Evolutionary conservation across 768 basidiomycete genomes (phyloP), one percentile per base, ranked within the genome.

Genomic region (Russula sp.): DNA sequence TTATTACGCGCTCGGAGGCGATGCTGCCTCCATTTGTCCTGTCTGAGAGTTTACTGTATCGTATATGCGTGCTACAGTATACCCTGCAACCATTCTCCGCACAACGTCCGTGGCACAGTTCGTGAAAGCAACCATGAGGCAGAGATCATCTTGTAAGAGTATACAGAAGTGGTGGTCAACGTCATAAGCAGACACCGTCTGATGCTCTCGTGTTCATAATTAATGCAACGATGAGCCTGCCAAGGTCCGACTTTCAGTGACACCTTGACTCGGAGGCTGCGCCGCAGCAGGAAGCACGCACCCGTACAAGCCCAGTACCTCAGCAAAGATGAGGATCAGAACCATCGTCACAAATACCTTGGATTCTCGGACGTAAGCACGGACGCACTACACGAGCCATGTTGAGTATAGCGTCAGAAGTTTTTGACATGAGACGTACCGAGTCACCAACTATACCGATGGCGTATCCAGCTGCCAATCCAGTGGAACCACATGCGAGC

Each of bases 401-500:
- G n/a, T 54, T 62, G 14, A 67, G 65, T n/a, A 56, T 32, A 22
- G 20, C 14, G n/a, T 8, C 24, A 18, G 24, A 14, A n/a, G 24
- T 6, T 24, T 0, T 22, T 32, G 54, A 3, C 18, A 26, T 2
- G 44, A 13, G 6, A 56, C 67, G 24, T 55, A 68, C 96, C 65
- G 96, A 95, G 75, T 99, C 97, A 74, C 97, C 97, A 63, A 98
- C 97, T 73, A 98, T 98, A 63, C 97, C 97, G 73, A 99, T 88
- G 66, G 97, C 97, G 69, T 98, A 96, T 56, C 97, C 97, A 65
- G 96, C 96, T 57, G 94, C 92, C 42, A 99, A 84, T 82, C 96
- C 96, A 49, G 95, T 92, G 57, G 93, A 86, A 70, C 94, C 93
- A 72, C 95, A 92, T 1, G 92, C 84, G 55, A 96, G 85, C 74